Evolutionary conservation across 805 yeast species (phyloP), one percentile per base, ranked within the genome.

Genomic region (Cyberlindnera mrakii): DNA sequence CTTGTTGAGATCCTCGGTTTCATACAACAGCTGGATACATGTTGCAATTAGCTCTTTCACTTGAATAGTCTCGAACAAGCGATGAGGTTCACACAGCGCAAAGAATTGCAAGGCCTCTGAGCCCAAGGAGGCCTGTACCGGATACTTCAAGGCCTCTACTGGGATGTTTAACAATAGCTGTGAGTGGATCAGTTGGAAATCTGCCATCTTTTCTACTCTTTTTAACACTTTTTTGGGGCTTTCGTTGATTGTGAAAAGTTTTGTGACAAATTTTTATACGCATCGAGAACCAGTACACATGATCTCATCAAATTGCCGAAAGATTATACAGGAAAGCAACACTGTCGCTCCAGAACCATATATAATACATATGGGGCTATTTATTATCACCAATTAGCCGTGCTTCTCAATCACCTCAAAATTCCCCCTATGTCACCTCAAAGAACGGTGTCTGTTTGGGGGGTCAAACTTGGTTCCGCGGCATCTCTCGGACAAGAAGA

Each of bases 131-230:
- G 36, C 8, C n/a, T n/a, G 14, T 18, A 4, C 16, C 4, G 25
- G 33, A 16, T 13, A 31, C 18, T 30, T 27, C 16, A 50, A 27
- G 9, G 45, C 16, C 23, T 46, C 52, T 5, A 17, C 11, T 2
- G 52, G 52, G 1, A 46, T 35, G 6, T 41, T 42, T 1, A 51
- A 42, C 6, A 51, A 27, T 17, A 48, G 40, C 23, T 46, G 47
- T 1, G 49, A 17, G 33, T 46, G 49, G 29, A 46, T 23, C 13
- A 37, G 43, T 7, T 18, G n/a, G 37, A 33, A 39, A 23, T 39
- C 41, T 8, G 34, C 34, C 30, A 35, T 35, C 34, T n/a, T 34
- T 15, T 34, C 30, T 23, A 13, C 17, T 32, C 18, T 16, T 16
- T 32, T 32, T 15, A 10, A 5, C 3, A 4, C 33, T 7, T n/a